Base-by-base conservation (phyloP, 345 rosid genomes). In the Garcia nutans region DNA sequence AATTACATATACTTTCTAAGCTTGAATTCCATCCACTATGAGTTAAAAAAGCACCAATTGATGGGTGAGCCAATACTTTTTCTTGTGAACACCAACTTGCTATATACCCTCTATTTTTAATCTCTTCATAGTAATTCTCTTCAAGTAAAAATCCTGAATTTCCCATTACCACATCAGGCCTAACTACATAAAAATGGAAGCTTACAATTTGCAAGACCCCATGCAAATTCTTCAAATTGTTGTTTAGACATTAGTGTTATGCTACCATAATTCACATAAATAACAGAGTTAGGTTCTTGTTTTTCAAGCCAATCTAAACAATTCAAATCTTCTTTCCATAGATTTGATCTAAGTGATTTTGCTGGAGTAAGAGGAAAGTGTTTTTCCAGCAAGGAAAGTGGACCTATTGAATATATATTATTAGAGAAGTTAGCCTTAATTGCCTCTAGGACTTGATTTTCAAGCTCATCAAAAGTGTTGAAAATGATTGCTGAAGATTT, bases 191-290 rank as follows among this genome's bases (percentile, higher is more conserved):
- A 22, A 69, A 83, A 78, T 8, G 84, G 76, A 23, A 67, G 68
- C 31, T 78, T 81, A 31, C 76, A 66, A 7, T 78, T 74, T 1
- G 86, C 88, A 12, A 83, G 78, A 17, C 88, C 86, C 88, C 84
- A 78, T 0, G 83, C 83, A 57, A 85, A 80, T 62, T 85, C 84
- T 41, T 58, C 61, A 70, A 85, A 44, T 26, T 85, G 74, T 0
- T 78, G 42, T 20, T 76, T 62, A 0, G 73, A 68, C 84, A 81
- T 72, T 52, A 73, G 61, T 10, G 81, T 61, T 6, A 81, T 50
- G 41, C 81, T 78, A 1, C 82, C 84, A 55, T 75, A 84, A 67
- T 81, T 81, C 5, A 81, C 76, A 6, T 78, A 78, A 2, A 78
- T 65, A 10, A 84, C 82, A 3, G 86, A 81, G 10, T 61, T 31